Conservation (phyloP, 1,284 basidiomycete genomes). For the Ceratobasidium sp. region DNA sequence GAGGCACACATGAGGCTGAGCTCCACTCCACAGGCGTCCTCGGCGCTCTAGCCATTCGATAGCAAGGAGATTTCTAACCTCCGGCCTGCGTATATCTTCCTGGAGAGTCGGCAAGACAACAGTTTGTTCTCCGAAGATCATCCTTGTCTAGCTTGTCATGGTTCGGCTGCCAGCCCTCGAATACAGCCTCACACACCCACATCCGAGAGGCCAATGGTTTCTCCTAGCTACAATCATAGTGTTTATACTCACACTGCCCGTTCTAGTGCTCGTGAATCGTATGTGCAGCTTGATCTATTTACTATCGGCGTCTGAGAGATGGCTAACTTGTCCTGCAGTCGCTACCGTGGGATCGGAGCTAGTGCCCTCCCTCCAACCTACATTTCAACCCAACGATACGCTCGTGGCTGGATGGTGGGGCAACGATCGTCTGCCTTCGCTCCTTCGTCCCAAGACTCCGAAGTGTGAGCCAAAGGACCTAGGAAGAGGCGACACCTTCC, state of each 20-base stretch:
- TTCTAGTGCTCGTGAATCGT: constrained; percentile 24
- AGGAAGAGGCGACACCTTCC: constrained; percentile 19
- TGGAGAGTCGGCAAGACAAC: too few species aligned
- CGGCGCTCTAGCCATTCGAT: too few species aligned
- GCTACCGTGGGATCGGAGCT: constrained; percentile 19
- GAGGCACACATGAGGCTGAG: too few species aligned
- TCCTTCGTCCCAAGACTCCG: constrained; percentile 1
- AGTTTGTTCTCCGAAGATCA: too few species aligned
- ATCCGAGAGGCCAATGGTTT: constrained; percentile 4
- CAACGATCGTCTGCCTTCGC: neutral
- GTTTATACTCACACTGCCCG: neutral
- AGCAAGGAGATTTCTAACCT: too few species aligned
- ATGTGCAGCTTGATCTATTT: neutral
- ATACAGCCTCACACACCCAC: constrained; percentile 12
- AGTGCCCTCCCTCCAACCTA: constrained; percentile 21
- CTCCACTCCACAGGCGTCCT: too few species aligned
- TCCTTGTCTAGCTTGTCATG: too few species aligned
- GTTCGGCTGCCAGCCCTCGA: neutral
- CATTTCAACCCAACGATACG: neutral
- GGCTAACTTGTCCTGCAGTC: constrained; percentile 13
- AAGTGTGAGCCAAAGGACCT: constrained; percentile 19
- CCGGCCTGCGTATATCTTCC: too few species aligned
- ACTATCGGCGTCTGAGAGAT: too few species aligned
- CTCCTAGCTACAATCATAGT: constrained; percentile 5
- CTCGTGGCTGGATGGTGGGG: constrained; percentile 18